These are phyloP conservation scores for Spatholobus suberectus DNA, from an alignment of 306 rosid species.

Conservation along the genomic window DNA sequence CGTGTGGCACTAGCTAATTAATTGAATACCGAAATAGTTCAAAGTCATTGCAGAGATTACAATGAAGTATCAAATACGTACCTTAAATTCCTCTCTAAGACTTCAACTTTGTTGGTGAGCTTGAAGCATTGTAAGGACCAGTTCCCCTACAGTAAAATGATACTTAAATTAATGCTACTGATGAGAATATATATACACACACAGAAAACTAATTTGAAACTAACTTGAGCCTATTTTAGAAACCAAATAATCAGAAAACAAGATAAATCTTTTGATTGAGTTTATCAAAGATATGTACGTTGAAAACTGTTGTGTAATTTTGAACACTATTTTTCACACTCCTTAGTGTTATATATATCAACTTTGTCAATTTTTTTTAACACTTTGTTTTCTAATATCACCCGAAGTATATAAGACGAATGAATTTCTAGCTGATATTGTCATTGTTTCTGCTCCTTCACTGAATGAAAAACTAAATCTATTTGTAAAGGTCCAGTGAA, in stretches of 20 bases:
- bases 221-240: background rate
- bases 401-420: background rate
- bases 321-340: no score
- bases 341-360: background rate
- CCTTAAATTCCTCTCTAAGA: conserved; percentile 70
- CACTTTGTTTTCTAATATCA: background rate
- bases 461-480: background rate
- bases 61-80: conserved; percentile 31
- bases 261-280: background rate
- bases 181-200: background rate
- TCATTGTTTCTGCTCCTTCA: background rate
- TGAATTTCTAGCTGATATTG: background rate
- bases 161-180: background rate
- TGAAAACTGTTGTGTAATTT: background rate
- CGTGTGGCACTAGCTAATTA: background rate
- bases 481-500: no score
- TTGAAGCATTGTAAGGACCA: conserved; percentile 64
- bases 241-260: background rate
- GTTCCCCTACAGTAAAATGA: conserved; percentile 43
- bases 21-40: background rate
- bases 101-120: conserved; percentile 61
- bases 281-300: background rate
- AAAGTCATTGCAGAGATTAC: background rate
- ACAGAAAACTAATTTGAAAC: background rate
- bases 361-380: background rate